Base-by-base conservation (phyloP, 805 yeast genomes). In the Starmerella vitae region DNA sequence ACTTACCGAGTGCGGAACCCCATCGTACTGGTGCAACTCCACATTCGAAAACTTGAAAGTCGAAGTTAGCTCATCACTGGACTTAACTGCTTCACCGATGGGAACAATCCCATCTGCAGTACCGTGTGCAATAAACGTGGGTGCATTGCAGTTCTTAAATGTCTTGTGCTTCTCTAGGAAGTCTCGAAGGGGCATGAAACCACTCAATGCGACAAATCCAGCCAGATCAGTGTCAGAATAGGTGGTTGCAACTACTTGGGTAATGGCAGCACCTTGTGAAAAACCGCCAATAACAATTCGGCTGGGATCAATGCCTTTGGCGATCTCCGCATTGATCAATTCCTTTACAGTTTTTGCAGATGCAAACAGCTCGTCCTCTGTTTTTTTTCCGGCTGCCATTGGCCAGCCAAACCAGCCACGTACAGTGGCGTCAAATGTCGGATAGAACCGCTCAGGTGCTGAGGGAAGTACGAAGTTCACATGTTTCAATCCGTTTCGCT, bases 251-350 rank as follows among this genome's bases (percentile, higher is more conserved):
- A 57, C 44, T 20, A 53, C 55, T 43, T 81, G 62, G 1, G 91
- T 62, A 9, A 88, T 44, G 1, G 93, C 85, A 35, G 84, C 93
- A 39, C 98, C 98, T 61, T 91, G 98, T 4, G 93, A 78, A 56
- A 91, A 91, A 0, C 98, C 98, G 26, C 97, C 97, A 41, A 91
- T 64, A n/a, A 91, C 64, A 34, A 91, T 79, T 38, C 79, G 71
- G 26, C 54, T 50, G 10, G 63, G 41, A 6, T 62, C 54, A 19
- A 62, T 54, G 5, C 68, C 68, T 6, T 43, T 42, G 8, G 39
- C 48, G 19, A 57, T 48, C 42, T 59, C 63, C 33, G 51, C 52
- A 24, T 53, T 51, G 20, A 65, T 44, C 10, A 61, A 47, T 25
- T 38, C 38, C 37, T 55, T 48, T 29, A 64, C 45, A 7, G 45